A percentile compares a stretch with the other conserved stretches of the same genome.
Evolutionary conservation across 2,329 filamentous ascomycete genomes (phyloP).

Genomic region (Botrytis paeoniae): DNA sequence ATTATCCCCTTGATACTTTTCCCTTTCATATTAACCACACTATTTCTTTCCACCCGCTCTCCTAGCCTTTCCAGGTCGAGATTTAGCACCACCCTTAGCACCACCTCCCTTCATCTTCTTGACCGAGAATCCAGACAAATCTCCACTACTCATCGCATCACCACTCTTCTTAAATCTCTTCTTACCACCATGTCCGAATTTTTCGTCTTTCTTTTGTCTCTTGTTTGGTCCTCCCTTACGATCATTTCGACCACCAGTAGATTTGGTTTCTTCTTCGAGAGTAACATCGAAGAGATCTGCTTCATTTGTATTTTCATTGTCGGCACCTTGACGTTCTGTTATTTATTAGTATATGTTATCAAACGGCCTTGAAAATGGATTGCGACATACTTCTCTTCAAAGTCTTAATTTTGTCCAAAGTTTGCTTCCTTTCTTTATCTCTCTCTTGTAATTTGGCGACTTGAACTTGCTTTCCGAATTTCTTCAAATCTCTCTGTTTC

Average conservation of each 20-base stretch:
- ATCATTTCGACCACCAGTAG: conserved; percentile 23
- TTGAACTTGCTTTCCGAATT: conserved; percentile 98
- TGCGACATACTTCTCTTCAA: conserved; percentile 86
- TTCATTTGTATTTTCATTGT: conserved; percentile 60
- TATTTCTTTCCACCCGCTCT: conserved; percentile 37
- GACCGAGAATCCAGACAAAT: conserved; percentile 74
- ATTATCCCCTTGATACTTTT: conserved; percentile 5
- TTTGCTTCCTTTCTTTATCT: conserved; percentile 86
- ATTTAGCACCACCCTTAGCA: conserved; percentile 29
- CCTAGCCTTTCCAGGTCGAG: conserved; percentile 49
- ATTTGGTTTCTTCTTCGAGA: conserved; percentile 55
- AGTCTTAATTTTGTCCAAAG: conserved; percentile 89
- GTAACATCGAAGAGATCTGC: conserved; percentile 89
- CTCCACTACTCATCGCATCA: conserved; percentile 77
- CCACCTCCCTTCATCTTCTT: conserved; percentile 77
- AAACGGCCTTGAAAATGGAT: conserved; percentile 7
- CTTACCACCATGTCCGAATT: conserved; percentile 95
- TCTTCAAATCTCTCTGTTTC: conserved; percentile 92
- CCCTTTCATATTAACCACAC: conserved; percentile 15
- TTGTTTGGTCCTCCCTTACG: conserved; percentile 55
- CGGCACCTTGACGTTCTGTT: conserved; percentile 77
- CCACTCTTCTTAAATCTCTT: conserved; percentile 89
- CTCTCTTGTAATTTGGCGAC: conserved; percentile 93
- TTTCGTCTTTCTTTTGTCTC: conserved; percentile 89
- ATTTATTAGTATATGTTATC: conserved; percentile 30